Evolutionary conservation across 306 rosid species (phyloP), one percentile per base, ranked within the genome.

Genomic region (Psophocarpus tetragonolobus): DNA sequence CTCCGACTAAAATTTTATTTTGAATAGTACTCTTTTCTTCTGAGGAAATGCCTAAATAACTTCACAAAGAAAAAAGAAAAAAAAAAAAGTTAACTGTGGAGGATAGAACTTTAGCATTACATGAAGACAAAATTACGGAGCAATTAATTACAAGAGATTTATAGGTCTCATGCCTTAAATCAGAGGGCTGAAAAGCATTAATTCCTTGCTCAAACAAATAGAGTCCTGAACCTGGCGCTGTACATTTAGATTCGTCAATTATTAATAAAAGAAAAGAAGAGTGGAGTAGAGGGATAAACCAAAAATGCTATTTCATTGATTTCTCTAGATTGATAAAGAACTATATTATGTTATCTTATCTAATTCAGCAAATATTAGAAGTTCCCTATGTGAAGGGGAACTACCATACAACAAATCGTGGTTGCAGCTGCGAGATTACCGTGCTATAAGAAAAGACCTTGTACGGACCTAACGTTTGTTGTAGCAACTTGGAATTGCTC

Each of bases 301-400:
- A 15, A 67, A 66, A 80, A 9, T 18, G 77, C 8, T 57, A 71
- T 44, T 70, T 71, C 51, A 48, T 74, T 77, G 21, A 54, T 77
- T 61, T 82, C 42, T 73, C 67, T 78, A 73, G 51, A 82, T 45
- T 15, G 23, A 71, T 62, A 47, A 9, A 30, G 10, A 77, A 54
- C 82, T 74, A 81, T 23, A 69, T 58, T 38, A 18, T 27, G 48
- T 74, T 42, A 68, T 57, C 29, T 20, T 32, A 29, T 39, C 41
- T 66, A 58, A 56, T 26, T 60, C 30, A 65, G 38, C 30, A 2
- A 48, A 51, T 54, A 42, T 50, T 18, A 48, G 53, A 65, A 36
- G 77, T 38, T 48, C 45, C 81, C 50, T 29, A 48, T 0, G 35
- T 7, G 51, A 29, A 81, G 21, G 54, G 45, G 68, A 68, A 42